Percentiles rank a stretch among this genome's conserved stretches.
These are phyloP conservation scores for Alternaria consortialis DNA, from an alignment of 2,329 filamentous ascomycete genomes.

Conservation along the genomic window DNA sequence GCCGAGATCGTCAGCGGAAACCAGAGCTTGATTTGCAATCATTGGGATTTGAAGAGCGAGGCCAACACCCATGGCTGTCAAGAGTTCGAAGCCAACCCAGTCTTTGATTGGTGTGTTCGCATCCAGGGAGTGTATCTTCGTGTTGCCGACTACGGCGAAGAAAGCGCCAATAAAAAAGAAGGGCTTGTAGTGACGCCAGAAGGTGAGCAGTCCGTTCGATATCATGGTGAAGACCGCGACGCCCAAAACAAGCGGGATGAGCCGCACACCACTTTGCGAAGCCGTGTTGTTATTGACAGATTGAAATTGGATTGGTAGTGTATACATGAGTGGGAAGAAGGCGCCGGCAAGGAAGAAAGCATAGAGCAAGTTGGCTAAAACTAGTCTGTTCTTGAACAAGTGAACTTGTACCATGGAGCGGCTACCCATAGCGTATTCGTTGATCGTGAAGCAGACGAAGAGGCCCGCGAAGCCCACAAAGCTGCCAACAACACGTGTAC, in stretches of 20 bases:
- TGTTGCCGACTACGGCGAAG: slow-evolving; percentile 28
- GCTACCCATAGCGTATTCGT: slow-evolving; percentile 38
- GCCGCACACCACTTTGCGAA: slow-evolving; percentile 37
- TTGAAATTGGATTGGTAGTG: slow-evolving; percentile 42
- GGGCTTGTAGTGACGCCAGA: slow-evolving; percentile 53
- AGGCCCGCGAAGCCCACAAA: slow-evolving; percentile 60
- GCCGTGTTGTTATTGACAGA: slow-evolving; percentile 36
- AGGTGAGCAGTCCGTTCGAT: slow-evolving; percentile 36
- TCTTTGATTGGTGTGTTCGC: slow-evolving; percentile 46
- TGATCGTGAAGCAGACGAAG: slow-evolving; percentile 53
- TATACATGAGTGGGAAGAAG: slow-evolving; percentile 43
- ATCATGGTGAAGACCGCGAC: slow-evolving; percentile 41
- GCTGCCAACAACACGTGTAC: slow-evolving; percentile 55
- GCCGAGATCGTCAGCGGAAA: slow-evolving; percentile 50
- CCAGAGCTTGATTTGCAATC: slow-evolving; percentile 52
- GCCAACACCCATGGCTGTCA: slow-evolving; percentile 57
- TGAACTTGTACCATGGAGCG: slow-evolving; percentile 40
- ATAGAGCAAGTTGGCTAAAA: slow-evolving; percentile 29
- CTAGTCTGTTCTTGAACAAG: slow-evolving; percentile 28
- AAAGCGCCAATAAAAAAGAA: slow-evolving; percentile 51
- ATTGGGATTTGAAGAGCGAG: slow-evolving; percentile 53
- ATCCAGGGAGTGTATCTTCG: slow-evolving; percentile 48
- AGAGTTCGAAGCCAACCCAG: slow-evolving; percentile 61
- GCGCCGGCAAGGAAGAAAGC: slow-evolving; percentile 37
- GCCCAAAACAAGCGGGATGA: slow-evolving; percentile 41